Evolutionary conservation across 2,329 filamentous ascomycete species (phyloP).

Genomic region (Ophiobolus disseminans): DNA sequence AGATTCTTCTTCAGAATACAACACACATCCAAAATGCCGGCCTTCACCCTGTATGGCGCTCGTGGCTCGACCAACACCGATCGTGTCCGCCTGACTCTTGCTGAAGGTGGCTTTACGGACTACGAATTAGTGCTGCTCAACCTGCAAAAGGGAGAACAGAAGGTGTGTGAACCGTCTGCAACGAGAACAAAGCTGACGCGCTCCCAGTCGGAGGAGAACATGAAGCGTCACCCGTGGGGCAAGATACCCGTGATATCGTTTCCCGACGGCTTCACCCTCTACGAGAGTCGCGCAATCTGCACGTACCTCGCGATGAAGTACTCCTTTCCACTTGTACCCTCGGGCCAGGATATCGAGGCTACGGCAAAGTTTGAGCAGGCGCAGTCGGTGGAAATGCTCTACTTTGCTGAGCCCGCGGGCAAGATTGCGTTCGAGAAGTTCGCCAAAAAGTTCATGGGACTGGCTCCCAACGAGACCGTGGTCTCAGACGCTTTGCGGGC

Average conservation of each 20-base stretch:
- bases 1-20: constrained; percentile 15
- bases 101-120: constrained; percentile 30
- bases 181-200: constrained; percentile 8
- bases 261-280: constrained; percentile 51
- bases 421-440: constrained; percentile 56
- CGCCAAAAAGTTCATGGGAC: constrained; percentile 54
- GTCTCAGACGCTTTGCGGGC: constrained; percentile 49
- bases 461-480: constrained; percentile 52
- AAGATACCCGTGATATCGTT: constrained; percentile 41
- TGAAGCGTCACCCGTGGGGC: constrained; percentile 26
- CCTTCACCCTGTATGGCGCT: constrained; percentile 25
- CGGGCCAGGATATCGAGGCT: constrained; percentile 50
- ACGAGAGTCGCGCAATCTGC: constrained; percentile 57
- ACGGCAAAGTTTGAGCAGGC: constrained; percentile 56
- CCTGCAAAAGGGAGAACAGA: constrained; percentile 14
- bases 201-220: constrained; percentile 23
- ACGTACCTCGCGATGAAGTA: constrained; percentile 57
- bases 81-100: constrained; percentile 29
- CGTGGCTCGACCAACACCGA: constrained; percentile 24
- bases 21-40: constrained; percentile 26
- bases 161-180: constrained; percentile 1
- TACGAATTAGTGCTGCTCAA: constrained; percentile 23
- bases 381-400: constrained; percentile 51
- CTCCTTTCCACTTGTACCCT: constrained; percentile 54
- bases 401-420: constrained; percentile 54